Conservation (phyloP, 306 rosid species). For the Biancaea sappan region DNA sequence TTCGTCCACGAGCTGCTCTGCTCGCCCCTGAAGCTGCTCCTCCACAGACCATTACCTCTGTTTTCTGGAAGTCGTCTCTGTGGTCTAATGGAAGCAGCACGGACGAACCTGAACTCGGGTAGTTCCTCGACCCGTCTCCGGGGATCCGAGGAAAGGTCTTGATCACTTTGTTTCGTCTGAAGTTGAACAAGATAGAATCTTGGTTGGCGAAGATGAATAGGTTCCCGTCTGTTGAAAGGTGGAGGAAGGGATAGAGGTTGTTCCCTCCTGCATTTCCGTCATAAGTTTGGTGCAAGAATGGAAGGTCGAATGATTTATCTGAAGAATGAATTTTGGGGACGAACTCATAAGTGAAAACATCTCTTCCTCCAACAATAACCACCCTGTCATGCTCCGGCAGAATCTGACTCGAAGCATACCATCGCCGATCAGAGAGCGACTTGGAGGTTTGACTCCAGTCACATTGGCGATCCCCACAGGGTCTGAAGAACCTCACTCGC, state of each 20-base stretch:
- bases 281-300: slow-evolving; percentile 61
- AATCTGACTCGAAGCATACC: slow-evolving; percentile 71
- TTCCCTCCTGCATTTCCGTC: slow-evolving; percentile 44
- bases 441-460: slow-evolving; percentile 56
- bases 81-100: slow-evolving; percentile 78
- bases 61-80: slow-evolving; percentile 44
- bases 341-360: slow-evolving; percentile 61
- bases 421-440: slow-evolving; percentile 49
- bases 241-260: slow-evolving; percentile 84
- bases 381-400: slow-evolving; percentile 61
- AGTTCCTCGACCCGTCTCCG: slow-evolving; percentile 66
- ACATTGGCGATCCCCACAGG: slow-evolving; percentile 55
- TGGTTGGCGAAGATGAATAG: slow-evolving; percentile 77
- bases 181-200: slow-evolving; percentile 67
- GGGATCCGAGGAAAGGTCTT: slow-evolving; percentile 78
- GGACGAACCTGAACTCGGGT: slow-evolving; percentile 82
- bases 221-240: slow-evolving; percentile 75
- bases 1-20: slow-evolving; percentile 41
- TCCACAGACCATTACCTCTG: slow-evolving; percentile 83
- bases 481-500: slow-evolving; percentile 47
- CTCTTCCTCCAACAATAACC: slow-evolving; percentile 76
- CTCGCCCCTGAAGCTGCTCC: slow-evolving; percentile 72
- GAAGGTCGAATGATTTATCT: slow-evolving; percentile 53
- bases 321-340: slow-evolving; percentile 48
- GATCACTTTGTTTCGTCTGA: slow-evolving; percentile 50